Base-by-base conservation (phyloP, 2,329 filamentous ascomycete species). In the Juglanconis sp. region DNA sequence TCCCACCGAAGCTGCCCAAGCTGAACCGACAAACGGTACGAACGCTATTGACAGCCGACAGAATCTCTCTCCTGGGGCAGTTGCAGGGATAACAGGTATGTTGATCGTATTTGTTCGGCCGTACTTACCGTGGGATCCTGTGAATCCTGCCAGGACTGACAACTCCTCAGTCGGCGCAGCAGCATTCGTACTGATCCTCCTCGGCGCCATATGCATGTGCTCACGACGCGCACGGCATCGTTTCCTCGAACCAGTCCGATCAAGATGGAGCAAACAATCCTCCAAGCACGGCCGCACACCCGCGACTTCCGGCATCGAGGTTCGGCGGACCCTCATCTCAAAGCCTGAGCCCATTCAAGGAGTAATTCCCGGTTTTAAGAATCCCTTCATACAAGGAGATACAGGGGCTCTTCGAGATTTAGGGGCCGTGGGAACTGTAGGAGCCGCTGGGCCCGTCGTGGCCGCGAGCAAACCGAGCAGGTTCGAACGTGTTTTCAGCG, bases 151-250 rank as follows among this genome's bases (percentile, higher is more conserved):
- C 36, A 38, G 13, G 4, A 24, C 52, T 59, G 44, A 55, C 57
- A 17, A 13, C 32, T 31, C 7, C 9, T 13, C 13, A 57, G 53
- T 36, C 15, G 58, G 48, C 4, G 31, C 38, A 8, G 17, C 53
- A 2, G 47, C 40, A 13, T 24, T 53, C 6, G 52, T 60, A 17
- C 44, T 60, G 8, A n/a, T 60, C 31, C 9, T 57, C 10, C 17
- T 52, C 5, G 48, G 48, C 15, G 53, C 32, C 17, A 38, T 60
- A 9, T 60, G 53, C 34, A 11, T 57, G 24, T 60, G 40, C 36
- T 60, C 48, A 32, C 58, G 53, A n/a, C 58, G 48, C 11, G 44
- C 38, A 2, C 9, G 40, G 30, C 48, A 32, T 11, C 59, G 52
- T 11, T 48, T 59, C 2, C 36, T 55, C 5, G 36, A 35, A 4